Conservation (phyloP, 2,329 filamentous ascomycete species). For the Pezicula rhizophila region DNA sequence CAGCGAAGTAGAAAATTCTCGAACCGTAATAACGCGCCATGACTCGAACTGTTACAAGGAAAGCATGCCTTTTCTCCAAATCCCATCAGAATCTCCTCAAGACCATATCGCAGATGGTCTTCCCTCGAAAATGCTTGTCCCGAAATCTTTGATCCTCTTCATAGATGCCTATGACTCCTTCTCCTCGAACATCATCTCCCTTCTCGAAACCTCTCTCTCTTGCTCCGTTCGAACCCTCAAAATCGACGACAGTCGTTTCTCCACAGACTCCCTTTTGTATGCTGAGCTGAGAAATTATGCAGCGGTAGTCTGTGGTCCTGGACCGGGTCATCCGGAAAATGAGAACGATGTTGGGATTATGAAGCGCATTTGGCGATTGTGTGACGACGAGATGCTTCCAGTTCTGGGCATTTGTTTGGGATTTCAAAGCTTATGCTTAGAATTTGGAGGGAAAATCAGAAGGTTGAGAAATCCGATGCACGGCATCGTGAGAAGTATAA, state of each 20-base stretch:
- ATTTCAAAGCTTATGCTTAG: constrained; percentile 60
- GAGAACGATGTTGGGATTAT: constrained; percentile 79
- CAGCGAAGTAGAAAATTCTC: too few relatives aligned
- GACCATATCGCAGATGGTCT: too few relatives aligned
- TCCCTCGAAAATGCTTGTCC: constrained; percentile 14
- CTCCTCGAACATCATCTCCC: constrained; percentile 85
- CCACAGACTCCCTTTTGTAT: constrained; percentile 39
- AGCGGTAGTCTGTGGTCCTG: constrained; percentile 84
- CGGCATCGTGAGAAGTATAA: constrained; percentile 54
- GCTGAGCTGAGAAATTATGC: constrained; percentile 58
- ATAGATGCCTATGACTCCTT: constrained; percentile 97
- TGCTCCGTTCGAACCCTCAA: constrained; percentile 65
- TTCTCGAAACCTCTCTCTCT: constrained; percentile 64
- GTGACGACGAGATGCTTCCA: constrained; percentile 56
- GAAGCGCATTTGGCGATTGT: constrained; percentile 64
- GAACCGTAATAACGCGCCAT: too few relatives aligned
- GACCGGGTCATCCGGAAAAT: constrained; percentile 73
- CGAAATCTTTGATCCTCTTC: constrained; percentile 60
- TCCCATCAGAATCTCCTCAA: too few relatives aligned
- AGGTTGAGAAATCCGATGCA: constrained; percentile 51
- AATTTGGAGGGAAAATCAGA: constrained; percentile 49
- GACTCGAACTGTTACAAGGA: too few relatives aligned
- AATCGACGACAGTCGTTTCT: constrained; percentile 57
- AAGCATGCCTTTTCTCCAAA: too few relatives aligned
- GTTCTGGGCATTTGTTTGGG: constrained; percentile 74